Evolutionary conservation across 306 rosid species (phyloP).

Genomic region (Malus sylvestris): DNA sequence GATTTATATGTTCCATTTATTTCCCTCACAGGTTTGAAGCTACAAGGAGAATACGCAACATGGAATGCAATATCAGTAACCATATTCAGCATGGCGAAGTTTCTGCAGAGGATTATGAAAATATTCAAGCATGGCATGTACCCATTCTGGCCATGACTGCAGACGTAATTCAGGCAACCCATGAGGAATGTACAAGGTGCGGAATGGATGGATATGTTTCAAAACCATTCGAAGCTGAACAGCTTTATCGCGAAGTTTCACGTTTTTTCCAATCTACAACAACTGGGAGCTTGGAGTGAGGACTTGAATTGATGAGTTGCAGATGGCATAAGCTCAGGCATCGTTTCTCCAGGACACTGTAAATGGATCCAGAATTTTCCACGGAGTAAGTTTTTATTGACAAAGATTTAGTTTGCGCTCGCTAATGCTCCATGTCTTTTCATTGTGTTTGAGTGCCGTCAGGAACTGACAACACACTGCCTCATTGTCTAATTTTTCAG

Average conservation of each 20-base stretch:
- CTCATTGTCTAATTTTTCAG: slow-evolving; percentile 17
- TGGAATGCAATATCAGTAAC: slow-evolving; percentile 34
- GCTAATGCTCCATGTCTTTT: background rate
- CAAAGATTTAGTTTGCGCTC: background rate
- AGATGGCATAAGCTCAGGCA: slow-evolving; percentile 17
- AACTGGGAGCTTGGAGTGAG: slow-evolving; percentile 26
- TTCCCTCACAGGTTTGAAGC: slow-evolving; percentile 62
- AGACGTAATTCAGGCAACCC: slow-evolving; percentile 92
- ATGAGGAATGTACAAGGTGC: slow-evolving; percentile 52
- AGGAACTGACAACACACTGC: background rate
- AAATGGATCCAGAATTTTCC: slow-evolving; percentile 32
- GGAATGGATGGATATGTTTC: slow-evolving; percentile 98
- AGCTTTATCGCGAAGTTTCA: slow-evolving; percentile 83
- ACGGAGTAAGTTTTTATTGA: slow-evolving; percentile 41
- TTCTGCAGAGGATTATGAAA: slow-evolving; percentile 26
- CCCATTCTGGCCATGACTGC: slow-evolving; percentile 98
- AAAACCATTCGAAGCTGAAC: slow-evolving; percentile 93
- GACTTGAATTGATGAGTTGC: slow-evolving; percentile 15
- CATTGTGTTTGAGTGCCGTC: background rate
- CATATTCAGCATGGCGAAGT: slow-evolving; percentile 34
- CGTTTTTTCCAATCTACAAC: slow-evolving; percentile 45
- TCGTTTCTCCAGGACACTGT: slow-evolving; percentile 22
- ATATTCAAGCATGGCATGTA: slow-evolving; percentile 40
- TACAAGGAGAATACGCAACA: slow-evolving; percentile 54
- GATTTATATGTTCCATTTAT: background rate